Base-by-base conservation (phyloP, 352 stramenopile genomes). In the Nothophytophthora sp. region DNA sequence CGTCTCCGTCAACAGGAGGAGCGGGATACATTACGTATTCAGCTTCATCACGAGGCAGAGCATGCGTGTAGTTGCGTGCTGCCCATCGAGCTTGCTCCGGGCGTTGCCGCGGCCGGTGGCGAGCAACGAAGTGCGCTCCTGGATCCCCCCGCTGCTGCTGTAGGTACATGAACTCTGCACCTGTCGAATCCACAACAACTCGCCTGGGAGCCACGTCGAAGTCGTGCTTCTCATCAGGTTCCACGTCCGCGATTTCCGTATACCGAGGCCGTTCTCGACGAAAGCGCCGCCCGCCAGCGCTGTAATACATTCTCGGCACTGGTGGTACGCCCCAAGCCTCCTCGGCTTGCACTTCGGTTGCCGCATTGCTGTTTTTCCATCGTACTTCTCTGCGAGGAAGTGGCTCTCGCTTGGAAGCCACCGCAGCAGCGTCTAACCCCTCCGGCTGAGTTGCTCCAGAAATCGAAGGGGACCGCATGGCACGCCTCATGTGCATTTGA, bases 161-260 rank as follows among this genome's bases (percentile, higher is more conserved):
- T 16, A 32, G 9, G 44, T 62, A 73, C 20, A 38, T 16, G 15
- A 32, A 41, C 19, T 65, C 48, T 16, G 29, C 29, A 35, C 4
- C 3, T 37, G 19, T 24, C 30, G 41, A n/a, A 20, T 52, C 30
- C 6, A 28, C 50, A 16, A 19, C 33, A 7, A 27, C 3, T 9
- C 48, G 46, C 22, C 46, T 38, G 24, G 6, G n/a, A 12, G 41
- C 10, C 18, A 25, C 10, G 12, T 39, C 39, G 47, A 73, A 65
- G 1, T 65, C 47, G 4, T n/a, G 60, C 51, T 59, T 73, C n/a
- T 73, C 63, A 30, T 71, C 50, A 6, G 37, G 27, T 12, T 66
- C 55, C 11, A 62, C 13, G 20, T 70, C 50, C 1, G 37, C 30
- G 20, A 43, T 30, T n/a, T 59, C 30, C 24, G 41, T 12, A 40